Conservation (phyloP, 148 eudicot genomes). For the Persicaria maculosa region DNA sequence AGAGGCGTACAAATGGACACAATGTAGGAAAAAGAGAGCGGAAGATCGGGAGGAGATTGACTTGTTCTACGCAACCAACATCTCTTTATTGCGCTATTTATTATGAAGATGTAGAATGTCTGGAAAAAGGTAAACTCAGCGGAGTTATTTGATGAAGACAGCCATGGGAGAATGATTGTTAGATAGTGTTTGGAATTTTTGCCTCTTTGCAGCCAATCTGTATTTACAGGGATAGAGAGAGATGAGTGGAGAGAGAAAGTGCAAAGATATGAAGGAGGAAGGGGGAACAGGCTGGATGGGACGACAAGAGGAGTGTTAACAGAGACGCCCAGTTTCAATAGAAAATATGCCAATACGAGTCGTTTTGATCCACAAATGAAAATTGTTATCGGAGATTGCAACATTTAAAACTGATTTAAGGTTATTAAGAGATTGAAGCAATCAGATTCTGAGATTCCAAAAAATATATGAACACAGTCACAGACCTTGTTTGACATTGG, state of each 20-base stretch:
- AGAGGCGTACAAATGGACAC: neutral
- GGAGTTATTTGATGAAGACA: neutral
- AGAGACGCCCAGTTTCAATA: neutral
- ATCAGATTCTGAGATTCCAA: too few relatives aligned
- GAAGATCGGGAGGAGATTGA: conserved; percentile 7
- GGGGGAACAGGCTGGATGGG: conserved; percentile 6
- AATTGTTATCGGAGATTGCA: neutral
- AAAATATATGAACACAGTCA: too few relatives aligned
- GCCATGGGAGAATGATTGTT: conserved; percentile 2
- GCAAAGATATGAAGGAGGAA: neutral
- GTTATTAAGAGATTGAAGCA: neutral
- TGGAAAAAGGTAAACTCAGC: neutral
- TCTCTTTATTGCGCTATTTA: neutral
- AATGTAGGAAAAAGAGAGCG: neutral
- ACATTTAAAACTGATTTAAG: neutral
- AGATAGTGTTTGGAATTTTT: conserved; percentile 7
- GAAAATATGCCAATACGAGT: neutral
- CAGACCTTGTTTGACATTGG: too few relatives aligned
- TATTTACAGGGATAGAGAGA: conserved; percentile 1
- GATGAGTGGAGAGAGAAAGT: conserved; percentile 8
- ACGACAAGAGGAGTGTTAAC: neutral
- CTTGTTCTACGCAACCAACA: neutral
- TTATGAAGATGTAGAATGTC: neutral
- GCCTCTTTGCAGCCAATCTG: conserved; percentile 9
- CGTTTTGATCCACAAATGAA: neutral